Percentiles rank a stretch among this genome's conserved stretches.
These are phyloP conservation scores for Cercospora berteroae DNA, from an alignment of 2,329 filamentous ascomycete species.

Conservation along the genomic window DNA sequence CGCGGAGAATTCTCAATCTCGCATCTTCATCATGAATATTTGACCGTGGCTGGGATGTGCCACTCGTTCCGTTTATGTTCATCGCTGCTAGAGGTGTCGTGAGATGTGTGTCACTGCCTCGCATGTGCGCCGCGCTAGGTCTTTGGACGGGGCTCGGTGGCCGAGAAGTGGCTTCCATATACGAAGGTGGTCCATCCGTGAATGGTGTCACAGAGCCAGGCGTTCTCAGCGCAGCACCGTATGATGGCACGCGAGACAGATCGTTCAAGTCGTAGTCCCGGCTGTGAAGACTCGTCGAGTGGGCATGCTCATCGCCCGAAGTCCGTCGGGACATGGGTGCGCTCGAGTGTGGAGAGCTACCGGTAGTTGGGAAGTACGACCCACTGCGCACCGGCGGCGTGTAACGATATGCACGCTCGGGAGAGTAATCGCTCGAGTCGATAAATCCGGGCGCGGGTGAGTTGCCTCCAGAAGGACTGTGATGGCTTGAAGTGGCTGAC, in stretches of 20 bases:
- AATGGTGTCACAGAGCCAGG: conserved; percentile 43
- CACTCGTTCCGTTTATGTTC: conserved; percentile 10
- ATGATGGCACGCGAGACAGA: conserved; percentile 51
- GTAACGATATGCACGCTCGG: conserved; percentile 18
- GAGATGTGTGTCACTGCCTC: conserved; percentile 24
- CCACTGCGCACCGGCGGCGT: conserved; percentile 16
- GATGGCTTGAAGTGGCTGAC: conserved; percentile 28
- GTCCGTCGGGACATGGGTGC: conserved; percentile 36
- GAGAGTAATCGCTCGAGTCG: conserved; percentile 26
- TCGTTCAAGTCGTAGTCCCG: conserved; percentile 47
- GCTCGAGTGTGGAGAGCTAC: conserved; percentile 30
- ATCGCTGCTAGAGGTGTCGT: conserved; percentile 18
- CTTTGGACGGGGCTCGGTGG: conserved; percentile 26
- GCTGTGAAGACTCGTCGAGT: conserved; percentile 18
- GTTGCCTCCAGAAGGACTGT: conserved; percentile 36
- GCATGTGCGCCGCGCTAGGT: conserved; percentile 32
- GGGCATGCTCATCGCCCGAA: conserved; percentile 33
- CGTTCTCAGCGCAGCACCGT: conserved; percentile 50
- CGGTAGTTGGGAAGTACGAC: conserved; percentile 29
- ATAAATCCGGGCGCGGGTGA: conserved; percentile 31
- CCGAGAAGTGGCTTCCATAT: conserved; percentile 47
- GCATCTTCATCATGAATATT: conserved; percentile 21
- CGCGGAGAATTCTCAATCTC: conserved; percentile 27
- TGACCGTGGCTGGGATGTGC: not conserved
- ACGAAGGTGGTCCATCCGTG: conserved; percentile 45